A percentile compares a stretch with the other conserved stretches of the same genome.
phyloP scores from a whole-genome alignment of 495 filamentous ascomycete genomes.

The Rusavskia elegans region DNA sequence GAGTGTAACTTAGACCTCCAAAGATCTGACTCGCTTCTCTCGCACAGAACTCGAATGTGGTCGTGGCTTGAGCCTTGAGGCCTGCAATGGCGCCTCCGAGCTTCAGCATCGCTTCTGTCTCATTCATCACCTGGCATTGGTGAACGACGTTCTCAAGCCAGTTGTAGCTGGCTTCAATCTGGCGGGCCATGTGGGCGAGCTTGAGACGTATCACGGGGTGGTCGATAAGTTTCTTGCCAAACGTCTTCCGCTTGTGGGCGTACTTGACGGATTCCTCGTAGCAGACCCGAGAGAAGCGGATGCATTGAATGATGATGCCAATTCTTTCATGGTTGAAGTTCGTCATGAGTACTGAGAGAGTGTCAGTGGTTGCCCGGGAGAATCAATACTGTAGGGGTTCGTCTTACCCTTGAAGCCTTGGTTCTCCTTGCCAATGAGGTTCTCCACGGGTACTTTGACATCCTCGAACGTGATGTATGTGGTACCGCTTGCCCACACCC shows the following conservation, averaged over 20 bases:
- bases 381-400: neutral
- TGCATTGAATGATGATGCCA: conserved; percentile 93
- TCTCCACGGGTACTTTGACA: conserved; percentile 95
- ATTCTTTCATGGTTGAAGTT: conserved; percentile 99
- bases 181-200: conserved; percentile 92
- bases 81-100: conserved; percentile 89
- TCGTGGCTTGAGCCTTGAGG: conserved; percentile 82
- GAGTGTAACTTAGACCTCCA: conserved; percentile 80
- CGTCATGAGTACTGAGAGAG: conserved; percentile 63
- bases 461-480: conserved; percentile 98
- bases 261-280: conserved; percentile 94
- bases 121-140: conserved; percentile 82
- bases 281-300: conserved; percentile 92
- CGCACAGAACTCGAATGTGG: conserved; percentile 94
- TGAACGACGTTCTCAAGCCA: conserved; percentile 96
- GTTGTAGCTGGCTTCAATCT: conserved; percentile 90
- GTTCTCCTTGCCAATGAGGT: conserved; percentile 94
- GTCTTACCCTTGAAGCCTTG: conserved; percentile 74
- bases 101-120: conserved; percentile 89
- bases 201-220: conserved; percentile 97
- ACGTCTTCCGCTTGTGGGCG: conserved; percentile 88
- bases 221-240: conserved; percentile 88
- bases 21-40: conserved; percentile 96
- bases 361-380: conserved; percentile 8
- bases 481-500: conserved; percentile 87